phyloP scores from a whole-genome alignment of 768 basidiomycete species.

The Kwoniella mangroviensis region DNA sequence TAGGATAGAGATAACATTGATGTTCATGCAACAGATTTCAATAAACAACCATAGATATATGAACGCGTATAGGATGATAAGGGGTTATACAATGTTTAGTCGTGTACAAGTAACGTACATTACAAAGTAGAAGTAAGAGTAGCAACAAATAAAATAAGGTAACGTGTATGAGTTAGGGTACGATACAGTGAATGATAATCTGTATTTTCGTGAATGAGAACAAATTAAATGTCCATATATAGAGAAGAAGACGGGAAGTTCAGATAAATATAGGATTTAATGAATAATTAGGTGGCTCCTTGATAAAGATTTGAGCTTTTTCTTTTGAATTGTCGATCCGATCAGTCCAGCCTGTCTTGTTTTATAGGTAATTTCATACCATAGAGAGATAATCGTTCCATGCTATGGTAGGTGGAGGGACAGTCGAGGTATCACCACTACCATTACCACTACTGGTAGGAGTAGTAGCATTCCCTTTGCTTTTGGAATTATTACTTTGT shows the following conservation, averaged over 20 bases:
- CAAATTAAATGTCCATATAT: too few species aligned
- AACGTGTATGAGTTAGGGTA: too few species aligned
- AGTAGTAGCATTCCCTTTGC: background rate
- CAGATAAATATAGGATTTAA: background rate
- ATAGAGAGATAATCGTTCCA: slow-evolving; percentile 30
- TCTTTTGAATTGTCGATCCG: background rate
- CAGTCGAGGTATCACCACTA: slow-evolving; percentile 2
- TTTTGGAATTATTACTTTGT: background rate
- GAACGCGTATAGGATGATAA: background rate
- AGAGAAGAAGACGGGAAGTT: background rate
- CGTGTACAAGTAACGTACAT: background rate
- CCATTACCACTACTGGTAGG: background rate
- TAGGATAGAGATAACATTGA: too few species aligned
- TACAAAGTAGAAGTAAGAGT: background rate
- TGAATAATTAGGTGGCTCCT: background rate
- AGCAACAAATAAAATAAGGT: background rate
- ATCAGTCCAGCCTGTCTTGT: background rate
- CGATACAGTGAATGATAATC: too few species aligned
- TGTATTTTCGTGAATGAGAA: too few species aligned
- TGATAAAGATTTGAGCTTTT: background rate
- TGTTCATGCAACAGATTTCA: slow-evolving; percentile 2
- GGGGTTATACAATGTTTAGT: background rate
- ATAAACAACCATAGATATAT: background rate
- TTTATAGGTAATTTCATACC: background rate
- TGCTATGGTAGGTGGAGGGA: slow-evolving; percentile 24